Evolutionary conservation across 2,329 filamentous ascomycete genomes (phyloP), one percentile per base, ranked within the genome.

Genomic region (Neofusicoccum sp.): DNA sequence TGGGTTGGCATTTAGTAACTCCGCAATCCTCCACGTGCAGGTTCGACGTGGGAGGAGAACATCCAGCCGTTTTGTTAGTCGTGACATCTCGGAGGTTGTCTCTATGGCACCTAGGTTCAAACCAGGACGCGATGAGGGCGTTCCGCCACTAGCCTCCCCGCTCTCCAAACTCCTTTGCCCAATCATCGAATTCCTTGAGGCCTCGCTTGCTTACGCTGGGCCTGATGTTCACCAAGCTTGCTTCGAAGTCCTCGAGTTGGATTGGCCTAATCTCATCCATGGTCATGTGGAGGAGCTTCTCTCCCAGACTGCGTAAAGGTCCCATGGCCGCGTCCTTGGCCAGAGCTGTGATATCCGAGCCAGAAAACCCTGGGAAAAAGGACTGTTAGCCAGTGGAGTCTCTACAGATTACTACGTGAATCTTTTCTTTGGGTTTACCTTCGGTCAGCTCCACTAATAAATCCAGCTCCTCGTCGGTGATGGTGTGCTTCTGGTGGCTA

Each of bases 271-370:
- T 98, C 69, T 98, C 87, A 65, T 99, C 95, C 85, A 95, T 96
- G 0, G 90, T 91, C 83, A 96, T 98, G 67, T 91, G 88, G 37
- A 99, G 82, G 34, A 99, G 80, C 44, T 90, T 92, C 74, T 98
- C 95, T 31, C 95, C 95, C 2, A 98, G 81, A 60, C 92, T 94
- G 36, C 95, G 87, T 11, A 99, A 81, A 0, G 95, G 95, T 0
- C 95, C 94, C 95, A 99, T 99, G 2, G 95, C 95, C 7, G 95
- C 95, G 74, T 99, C 95, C 78, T 99, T 99, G 6, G 95, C 95
- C 7, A 99, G 82, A 1, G 95, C 93, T 28, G 95, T 98, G 67
- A 99, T 97, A 72, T 99, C 95, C 1, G 93, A 97, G 48, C 95
- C 95, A 7, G 93, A 97, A 78, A 97, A 99, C n/a, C 93, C 93